A percentile compares a stretch with the other conserved stretches of the same genome.
Evolutionary conservation across 2,329 filamentous ascomycete genomes (phyloP).

Genomic region (Curvularia verruculosa): DNA sequence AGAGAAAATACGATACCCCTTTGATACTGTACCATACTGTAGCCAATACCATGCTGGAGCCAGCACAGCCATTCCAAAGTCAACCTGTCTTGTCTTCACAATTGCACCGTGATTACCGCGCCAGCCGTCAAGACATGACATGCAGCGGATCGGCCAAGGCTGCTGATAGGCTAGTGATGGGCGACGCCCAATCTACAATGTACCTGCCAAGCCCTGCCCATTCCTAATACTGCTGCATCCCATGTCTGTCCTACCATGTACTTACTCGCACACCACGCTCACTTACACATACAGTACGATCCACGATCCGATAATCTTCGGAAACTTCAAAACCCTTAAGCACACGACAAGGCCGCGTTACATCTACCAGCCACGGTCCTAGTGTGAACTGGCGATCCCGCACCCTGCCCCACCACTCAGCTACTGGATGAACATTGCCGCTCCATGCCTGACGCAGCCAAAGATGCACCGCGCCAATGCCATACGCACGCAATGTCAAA

Average conservation of each 20-base stretch:
- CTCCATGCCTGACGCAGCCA: no score
- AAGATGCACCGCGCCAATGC: background rate
- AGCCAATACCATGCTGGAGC: slow-evolving; percentile 1
- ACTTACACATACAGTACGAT: no score
- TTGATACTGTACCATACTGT: slow-evolving; percentile 4
- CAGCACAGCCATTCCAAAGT: background rate
- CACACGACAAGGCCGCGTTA: background rate
- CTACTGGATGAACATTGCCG: no score
- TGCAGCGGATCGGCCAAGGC: no score
- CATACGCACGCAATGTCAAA: background rate
- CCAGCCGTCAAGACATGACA: no score
- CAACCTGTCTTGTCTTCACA: background rate
- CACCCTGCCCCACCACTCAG: no score
- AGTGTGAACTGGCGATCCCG: background rate
- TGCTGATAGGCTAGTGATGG: no score
- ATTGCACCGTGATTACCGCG: background rate
- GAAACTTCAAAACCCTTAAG: background rate
- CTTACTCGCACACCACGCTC: no score
- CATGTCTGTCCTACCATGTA: background rate
- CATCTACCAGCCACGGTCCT: background rate
- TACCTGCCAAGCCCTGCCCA: slow-evolving; percentile 1
- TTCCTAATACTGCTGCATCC: background rate
- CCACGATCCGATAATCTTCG: slow-evolving; percentile 16
- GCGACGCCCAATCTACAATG: background rate
- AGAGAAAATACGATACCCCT: slow-evolving; percentile 15